Conservation (phyloP, 257 asterid species). For the Solanum pinnatisectum region DNA sequence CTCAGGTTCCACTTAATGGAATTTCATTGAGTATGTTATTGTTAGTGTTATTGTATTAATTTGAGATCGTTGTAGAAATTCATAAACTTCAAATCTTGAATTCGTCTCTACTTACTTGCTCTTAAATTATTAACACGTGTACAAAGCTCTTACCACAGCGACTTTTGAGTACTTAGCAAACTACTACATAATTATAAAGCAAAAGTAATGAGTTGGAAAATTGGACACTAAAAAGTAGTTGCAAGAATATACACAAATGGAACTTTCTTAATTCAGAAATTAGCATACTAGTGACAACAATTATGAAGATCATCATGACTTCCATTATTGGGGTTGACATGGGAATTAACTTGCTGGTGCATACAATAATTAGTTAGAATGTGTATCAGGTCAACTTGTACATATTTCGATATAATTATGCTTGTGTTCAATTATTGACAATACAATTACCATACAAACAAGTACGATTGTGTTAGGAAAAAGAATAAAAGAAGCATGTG, state of each 20-base stretch:
- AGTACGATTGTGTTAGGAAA: not conserved
- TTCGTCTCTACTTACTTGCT: not conserved
- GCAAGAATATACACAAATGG: not conserved
- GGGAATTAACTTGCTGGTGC: not conserved
- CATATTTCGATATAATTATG: not conserved
- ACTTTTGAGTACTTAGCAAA: not conserved
- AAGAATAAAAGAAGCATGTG: not conserved
- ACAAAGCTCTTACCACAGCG: not conserved
- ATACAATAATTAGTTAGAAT: not conserved
- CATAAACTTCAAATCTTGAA: not conserved
- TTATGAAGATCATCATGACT: not conserved
- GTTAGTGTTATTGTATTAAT: not conserved
- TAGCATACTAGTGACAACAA: not conserved
- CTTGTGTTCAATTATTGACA: not conserved
- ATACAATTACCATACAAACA: not conserved
- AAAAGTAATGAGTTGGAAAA: not conserved
- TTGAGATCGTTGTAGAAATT: not conserved
- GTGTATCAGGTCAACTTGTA: not conserved
- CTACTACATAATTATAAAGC: not conserved
- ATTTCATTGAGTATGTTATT: too few species aligned
- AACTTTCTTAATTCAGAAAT: not conserved
- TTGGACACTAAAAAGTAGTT: not conserved
- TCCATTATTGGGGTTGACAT: not conserved
- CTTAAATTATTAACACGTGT: not conserved
- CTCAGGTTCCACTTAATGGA: too few species aligned